Base-by-base conservation (phyloP, 768 basidiomycete species). In the Galerina marginata region DNA sequence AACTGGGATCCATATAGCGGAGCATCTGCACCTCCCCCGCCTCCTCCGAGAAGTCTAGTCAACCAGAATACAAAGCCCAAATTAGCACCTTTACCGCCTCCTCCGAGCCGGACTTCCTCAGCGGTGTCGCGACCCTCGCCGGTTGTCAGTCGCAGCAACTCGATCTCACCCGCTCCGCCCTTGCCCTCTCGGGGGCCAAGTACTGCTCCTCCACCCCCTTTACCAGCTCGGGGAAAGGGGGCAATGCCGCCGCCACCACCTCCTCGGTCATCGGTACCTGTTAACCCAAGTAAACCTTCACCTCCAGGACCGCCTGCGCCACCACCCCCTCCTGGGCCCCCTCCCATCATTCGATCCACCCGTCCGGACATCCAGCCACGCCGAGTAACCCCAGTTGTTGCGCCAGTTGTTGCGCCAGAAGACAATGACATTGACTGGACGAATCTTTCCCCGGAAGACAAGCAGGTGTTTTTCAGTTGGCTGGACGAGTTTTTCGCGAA, bases 401-500 rank as follows among this genome's bases (percentile, higher is more conserved):
- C 14, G 54, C 53, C 46, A 4, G 33, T 12, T 33, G 20, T 38
- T n/a, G 46, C 63, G 23, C 59, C 56, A 14, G 33, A 58, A 2
- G 69, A 74, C 11, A 47, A 62, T 15, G 63, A 61, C 42, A 83
- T 93, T 33, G 86, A 91, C 69, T 93, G 91, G 91, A 71, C 79
- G 5, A 86, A 90, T 70, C 77, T 93, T 48, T 83, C 85, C 2
- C 67, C 70, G 20, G 81, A 87, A 69, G 90, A 93, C 67, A 93
- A 91, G 69, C 75, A 84, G 33, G 83, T 77, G 25, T 90, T 93
- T 68, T 93, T 93, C 72, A 73, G 74, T 60, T 93, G 91, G 91
- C 77, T 93, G 20, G 91, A 93, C 69, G 91, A 92, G 67, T 93
- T 88, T 74, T 93, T 93, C 67, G 80, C 83, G 14, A 78, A 80